Conservation (phyloP, 805 yeast genomes). For the Debaryomyces maramus region DNA sequence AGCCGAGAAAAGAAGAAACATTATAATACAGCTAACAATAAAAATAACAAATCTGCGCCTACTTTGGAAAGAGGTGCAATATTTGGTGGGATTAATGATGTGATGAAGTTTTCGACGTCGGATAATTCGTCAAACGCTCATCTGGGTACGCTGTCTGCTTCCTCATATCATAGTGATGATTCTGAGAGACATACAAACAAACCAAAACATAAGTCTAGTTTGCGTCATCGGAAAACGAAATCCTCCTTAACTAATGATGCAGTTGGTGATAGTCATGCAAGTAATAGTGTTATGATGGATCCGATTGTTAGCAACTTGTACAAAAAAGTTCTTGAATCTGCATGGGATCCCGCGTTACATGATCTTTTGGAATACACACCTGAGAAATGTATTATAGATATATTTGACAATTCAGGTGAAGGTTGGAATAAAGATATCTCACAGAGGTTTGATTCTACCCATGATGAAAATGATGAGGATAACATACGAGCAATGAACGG, state of each 20-base stretch:
- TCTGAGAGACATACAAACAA: slow-evolving; percentile 7
- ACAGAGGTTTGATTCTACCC: slow-evolving; percentile 1
- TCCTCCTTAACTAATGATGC: not conserved
- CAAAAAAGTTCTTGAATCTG: slow-evolving; percentile 53
- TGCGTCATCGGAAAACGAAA: not conserved
- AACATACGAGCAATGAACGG: slow-evolving; percentile 33
- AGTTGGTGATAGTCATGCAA: not conserved
- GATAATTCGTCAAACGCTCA: slow-evolving; percentile 1
- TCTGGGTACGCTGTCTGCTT: slow-evolving; percentile 4
- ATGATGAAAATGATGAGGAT: slow-evolving; percentile 18
- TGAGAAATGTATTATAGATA: slow-evolving; percentile 70
- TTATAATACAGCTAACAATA: slow-evolving; percentile 10
- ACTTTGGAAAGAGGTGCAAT: slow-evolving; percentile 43
- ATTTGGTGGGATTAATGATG: slow-evolving; percentile 53
- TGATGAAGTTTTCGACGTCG: slow-evolving; percentile 15
- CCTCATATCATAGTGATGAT: slow-evolving; percentile 4
- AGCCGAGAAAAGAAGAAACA: not conserved
- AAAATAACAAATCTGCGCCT: slow-evolving; percentile 44
- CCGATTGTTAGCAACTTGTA: slow-evolving; percentile 53
- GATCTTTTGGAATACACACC: slow-evolving; percentile 58
- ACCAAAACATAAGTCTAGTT: not conserved
- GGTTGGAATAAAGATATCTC: slow-evolving; percentile 7
- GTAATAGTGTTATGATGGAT: slow-evolving; percentile 34
- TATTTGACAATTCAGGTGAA: slow-evolving; percentile 70
- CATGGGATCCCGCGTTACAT: slow-evolving; percentile 58